Conservation (phyloP, 257 asterid genomes). For the Plantago ovata region DNA sequence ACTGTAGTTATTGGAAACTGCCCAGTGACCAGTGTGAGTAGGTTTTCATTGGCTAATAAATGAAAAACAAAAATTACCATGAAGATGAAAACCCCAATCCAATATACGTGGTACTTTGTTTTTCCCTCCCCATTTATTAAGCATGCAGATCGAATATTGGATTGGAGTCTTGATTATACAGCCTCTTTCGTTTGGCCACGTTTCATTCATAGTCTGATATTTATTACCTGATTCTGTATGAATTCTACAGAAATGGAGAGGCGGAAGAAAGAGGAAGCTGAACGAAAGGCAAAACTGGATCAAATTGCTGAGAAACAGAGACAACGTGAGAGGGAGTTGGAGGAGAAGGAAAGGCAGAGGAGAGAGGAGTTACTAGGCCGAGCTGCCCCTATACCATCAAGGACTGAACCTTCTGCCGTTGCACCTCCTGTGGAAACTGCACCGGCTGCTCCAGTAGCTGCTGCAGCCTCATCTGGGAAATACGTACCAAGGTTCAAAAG, state of each 20-base stretch:
- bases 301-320: slow-evolving; percentile 80
- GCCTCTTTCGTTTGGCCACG: background rate
- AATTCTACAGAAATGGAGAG: slow-evolving; percentile 60
- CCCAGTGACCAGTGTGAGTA: too few species aligned
- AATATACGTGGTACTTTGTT: too few species aligned
- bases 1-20: too few species aligned
- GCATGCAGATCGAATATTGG: too few species aligned
- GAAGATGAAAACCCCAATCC: too few species aligned
- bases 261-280: slow-evolving; percentile 66
- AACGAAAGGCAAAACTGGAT: slow-evolving; percentile 61
- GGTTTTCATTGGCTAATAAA: too few species aligned
- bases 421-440: slow-evolving; percentile 32
- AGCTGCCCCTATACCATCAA: slow-evolving; percentile 24
- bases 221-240: background rate
- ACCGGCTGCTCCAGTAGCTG: slow-evolving; percentile 25
- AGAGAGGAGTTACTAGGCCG: slow-evolving; percentile 45
- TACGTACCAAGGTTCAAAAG: slow-evolving; percentile 48
- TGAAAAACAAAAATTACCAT: too few species aligned
- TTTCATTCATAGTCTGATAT: slow-evolving; percentile 1
- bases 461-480: slow-evolving; percentile 30
- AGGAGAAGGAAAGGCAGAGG: slow-evolving; percentile 47
- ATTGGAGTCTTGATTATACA: too few species aligned
- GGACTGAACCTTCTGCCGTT: slow-evolving; percentile 31
- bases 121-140: too few species aligned
- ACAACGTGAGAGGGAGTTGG: slow-evolving; percentile 62